A percentile compares a stretch with the other conserved stretches of the same genome.
Conservation (phyloP, 768 basidiomycete genomes). For the Boletus speciosus region DNA sequence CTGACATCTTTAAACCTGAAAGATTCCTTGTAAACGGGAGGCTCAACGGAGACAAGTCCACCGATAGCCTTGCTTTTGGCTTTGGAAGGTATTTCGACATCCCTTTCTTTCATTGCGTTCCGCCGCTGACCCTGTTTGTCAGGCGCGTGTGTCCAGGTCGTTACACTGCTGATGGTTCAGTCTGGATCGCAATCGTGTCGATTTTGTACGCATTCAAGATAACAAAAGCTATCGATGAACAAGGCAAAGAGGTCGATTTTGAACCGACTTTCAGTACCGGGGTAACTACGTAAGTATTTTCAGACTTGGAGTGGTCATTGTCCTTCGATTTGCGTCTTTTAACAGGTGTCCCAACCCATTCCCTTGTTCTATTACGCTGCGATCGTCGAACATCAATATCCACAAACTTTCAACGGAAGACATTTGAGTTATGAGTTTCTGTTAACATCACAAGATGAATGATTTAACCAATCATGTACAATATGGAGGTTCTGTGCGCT, state of each 20-base stretch:
- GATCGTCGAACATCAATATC: conserved; percentile 2
- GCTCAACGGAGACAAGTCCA: background rate
- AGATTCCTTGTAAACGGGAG: conserved; percentile 26
- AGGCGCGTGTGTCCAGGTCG: conserved; percentile 33
- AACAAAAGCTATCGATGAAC: conserved; percentile 17
- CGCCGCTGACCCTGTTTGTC: background rate
- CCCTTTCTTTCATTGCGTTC: no score
- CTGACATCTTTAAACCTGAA: conserved; percentile 31
- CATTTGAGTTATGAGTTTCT: background rate
- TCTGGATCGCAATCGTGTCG: conserved; percentile 29
- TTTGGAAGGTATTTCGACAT: conserved; percentile 21
- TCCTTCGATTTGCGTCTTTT: background rate
- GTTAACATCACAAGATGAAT: background rate
- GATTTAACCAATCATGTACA: background rate
- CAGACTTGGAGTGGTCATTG: no score
- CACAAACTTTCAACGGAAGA: background rate
- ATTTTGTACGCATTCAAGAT: conserved; percentile 28
- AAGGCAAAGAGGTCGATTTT: conserved; percentile 27
- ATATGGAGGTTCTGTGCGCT: background rate
- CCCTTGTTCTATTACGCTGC: conserved; percentile 8
- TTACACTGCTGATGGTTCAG: conserved; percentile 26
- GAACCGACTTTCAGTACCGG: conserved; percentile 13
- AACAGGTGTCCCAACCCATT: conserved; percentile 11
- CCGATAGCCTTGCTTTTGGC: conserved; percentile 9
- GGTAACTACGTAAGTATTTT: conserved; percentile 6